Percentiles rank a stretch among this genome's conserved stretches.
Conservation (phyloP, 257 asterid species). For the Fraxinus anomala region DNA sequence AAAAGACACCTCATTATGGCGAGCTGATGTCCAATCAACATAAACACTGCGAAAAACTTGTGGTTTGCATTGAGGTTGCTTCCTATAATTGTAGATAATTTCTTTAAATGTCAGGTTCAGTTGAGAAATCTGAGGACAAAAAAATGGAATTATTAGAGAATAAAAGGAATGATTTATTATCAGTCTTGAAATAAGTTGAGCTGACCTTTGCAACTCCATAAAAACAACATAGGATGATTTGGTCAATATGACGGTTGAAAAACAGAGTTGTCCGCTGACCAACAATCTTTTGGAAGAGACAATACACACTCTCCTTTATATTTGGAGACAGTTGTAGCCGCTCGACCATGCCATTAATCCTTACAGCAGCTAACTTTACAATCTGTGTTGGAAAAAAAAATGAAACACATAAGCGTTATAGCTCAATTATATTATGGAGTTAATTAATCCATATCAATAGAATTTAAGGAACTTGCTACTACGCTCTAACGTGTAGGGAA, state of each 20-base stretch:
- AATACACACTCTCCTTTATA: conserved; percentile 75
- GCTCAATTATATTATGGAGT: neutral
- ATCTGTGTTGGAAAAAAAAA: conserved; percentile 44
- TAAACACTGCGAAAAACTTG: conserved; percentile 68
- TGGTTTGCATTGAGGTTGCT: conserved; percentile 70
- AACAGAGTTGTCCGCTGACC: conserved; percentile 70
- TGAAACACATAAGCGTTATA: neutral
- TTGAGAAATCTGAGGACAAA: conserved; percentile 72
- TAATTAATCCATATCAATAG: neutral
- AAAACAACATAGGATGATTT: conserved; percentile 92
- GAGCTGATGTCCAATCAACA: conserved; percentile 50
- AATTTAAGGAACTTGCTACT: neutral
- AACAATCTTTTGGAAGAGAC: conserved; percentile 89
- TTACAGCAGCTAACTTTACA: conserved; percentile 92
- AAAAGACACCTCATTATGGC: conserved; percentile 58
- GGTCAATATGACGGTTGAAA: conserved; percentile 92
- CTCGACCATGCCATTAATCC: conserved; percentile 97
- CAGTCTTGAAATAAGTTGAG: conserved; percentile 23
- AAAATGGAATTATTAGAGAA: conserved; percentile 23
- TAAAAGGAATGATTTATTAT: conserved; percentile 8
- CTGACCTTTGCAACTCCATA: conserved; percentile 97
- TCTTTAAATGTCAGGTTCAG: conserved; percentile 64
- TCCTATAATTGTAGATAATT: conserved; percentile 63
- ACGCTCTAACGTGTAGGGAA: neutral
- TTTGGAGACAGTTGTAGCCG: conserved; percentile 88